A percentile compares a stretch with the other conserved stretches of the same genome.
These are phyloP conservation scores for Grosmannia clavigera DNA, from an alignment of 2,329 filamentous ascomycete genomes.

Conservation along the genomic window DNA sequence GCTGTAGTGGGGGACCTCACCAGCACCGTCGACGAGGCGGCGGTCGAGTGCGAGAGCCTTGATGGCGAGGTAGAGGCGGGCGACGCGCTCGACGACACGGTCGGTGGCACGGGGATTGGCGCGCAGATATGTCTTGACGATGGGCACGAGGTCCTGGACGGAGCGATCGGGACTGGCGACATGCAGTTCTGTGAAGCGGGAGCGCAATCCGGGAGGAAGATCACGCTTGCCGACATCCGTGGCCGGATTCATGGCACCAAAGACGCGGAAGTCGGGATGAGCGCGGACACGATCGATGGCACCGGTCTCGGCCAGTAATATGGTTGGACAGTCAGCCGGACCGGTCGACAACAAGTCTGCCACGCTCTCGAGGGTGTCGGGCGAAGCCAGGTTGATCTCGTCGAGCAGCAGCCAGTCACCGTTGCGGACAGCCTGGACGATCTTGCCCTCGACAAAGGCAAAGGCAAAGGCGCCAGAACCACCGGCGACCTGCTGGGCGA, in stretches of 20 bases:
- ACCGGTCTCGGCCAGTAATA: constrained; percentile 85
- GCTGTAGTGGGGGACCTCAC: constrained; percentile 94
- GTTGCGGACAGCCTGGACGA: constrained; percentile 90
- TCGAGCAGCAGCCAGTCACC: constrained; percentile 96
- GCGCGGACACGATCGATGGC: constrained; percentile 82
- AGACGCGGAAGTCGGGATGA: constrained; percentile 88
- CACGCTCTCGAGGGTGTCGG: constrained; percentile 89
- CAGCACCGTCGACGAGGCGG: constrained; percentile 82
- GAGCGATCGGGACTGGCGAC: constrained; percentile 83
- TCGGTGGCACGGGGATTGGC: constrained; percentile 53
- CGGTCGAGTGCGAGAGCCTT: constrained; percentile 73
- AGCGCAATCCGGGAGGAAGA: constrained; percentile 74
- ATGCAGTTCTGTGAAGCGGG: constrained; percentile 91
- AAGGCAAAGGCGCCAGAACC: constrained; percentile 69
- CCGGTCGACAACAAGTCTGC: constrained; percentile 60
- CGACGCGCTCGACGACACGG: constrained; percentile 66
- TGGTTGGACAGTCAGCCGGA: constrained; percentile 50
- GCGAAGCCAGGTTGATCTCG: constrained; percentile 91
- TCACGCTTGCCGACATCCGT: constrained; percentile 96
- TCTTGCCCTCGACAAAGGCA: constrained; percentile 89
- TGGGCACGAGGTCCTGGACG: constrained; percentile 70
- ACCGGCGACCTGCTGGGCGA: constrained; percentile 67
- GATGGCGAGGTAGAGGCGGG: constrained; percentile 76
- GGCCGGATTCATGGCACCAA: constrained; percentile 97
- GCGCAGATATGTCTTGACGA: constrained; percentile 81